Evolutionary conservation across 176 grass and related monocot species (phyloP).

Genomic region (Hsuehochloa calcarea): DNA sequence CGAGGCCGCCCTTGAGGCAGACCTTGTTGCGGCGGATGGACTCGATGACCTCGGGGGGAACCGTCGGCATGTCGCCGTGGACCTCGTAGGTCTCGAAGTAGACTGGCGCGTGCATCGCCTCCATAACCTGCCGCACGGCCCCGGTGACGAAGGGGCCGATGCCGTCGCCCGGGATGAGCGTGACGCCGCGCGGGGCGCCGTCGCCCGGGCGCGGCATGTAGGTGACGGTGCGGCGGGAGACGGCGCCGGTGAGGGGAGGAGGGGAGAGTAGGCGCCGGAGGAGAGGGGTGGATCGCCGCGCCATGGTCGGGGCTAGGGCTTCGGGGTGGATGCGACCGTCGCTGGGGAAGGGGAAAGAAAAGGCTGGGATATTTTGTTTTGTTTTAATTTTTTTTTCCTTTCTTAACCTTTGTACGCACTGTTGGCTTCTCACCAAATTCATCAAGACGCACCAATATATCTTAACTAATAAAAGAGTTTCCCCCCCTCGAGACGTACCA

Average conservation of each 20-base stretch:
- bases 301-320: slow-evolving; percentile 72
- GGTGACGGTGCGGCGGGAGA: slow-evolving; percentile 63
- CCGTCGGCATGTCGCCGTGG: slow-evolving; percentile 77
- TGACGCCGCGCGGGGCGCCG: slow-evolving; percentile 68
- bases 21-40: slow-evolving; percentile 90
- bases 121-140: slow-evolving; percentile 74
- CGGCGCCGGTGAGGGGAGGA: slow-evolving; percentile 25
- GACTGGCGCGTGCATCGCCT: slow-evolving; percentile 91
- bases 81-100: slow-evolving; percentile 94
- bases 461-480: too few relatives aligned
- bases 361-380: too few relatives aligned
- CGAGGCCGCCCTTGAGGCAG: slow-evolving; percentile 79
- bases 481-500: too few relatives aligned
- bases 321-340: slow-evolving; percentile 21
- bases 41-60: slow-evolving; percentile 76
- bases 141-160: slow-evolving; percentile 86
- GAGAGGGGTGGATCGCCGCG: slow-evolving; percentile 66
- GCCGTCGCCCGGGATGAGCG: slow-evolving; percentile 88
- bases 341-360: too few relatives aligned
- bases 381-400: too few relatives aligned
- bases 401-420: too few relatives aligned
- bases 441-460: too few relatives aligned
- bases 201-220: slow-evolving; percentile 97
- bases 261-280: slow-evolving; percentile 53
- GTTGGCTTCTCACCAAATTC: too few relatives aligned